Evolutionary conservation across 495 filamentous ascomycete genomes (phyloP).

Genomic region (Penicillium cataractarum): DNA sequence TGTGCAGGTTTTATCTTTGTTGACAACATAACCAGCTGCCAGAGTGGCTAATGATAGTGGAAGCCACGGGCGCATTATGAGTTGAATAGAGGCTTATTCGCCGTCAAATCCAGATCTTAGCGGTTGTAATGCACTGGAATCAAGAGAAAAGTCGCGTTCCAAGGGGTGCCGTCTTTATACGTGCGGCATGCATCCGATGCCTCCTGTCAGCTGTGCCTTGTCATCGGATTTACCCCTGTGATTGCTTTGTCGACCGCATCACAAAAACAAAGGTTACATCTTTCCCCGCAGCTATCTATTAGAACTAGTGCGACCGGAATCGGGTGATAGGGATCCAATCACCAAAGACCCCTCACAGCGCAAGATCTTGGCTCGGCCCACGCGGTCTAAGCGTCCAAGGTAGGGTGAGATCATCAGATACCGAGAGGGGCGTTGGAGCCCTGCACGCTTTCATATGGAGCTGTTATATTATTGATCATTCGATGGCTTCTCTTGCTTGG

Average conservation of each 20-base stretch:
- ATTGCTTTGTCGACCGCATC: slow-evolving; percentile 1
- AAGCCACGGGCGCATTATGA: slow-evolving; percentile 12
- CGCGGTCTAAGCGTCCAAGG: slow-evolving; percentile 6
- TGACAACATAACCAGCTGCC: slow-evolving; percentile 17
- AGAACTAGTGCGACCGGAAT: not conserved
- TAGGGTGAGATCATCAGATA: not conserved
- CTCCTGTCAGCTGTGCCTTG: not conserved
- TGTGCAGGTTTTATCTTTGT: slow-evolving; percentile 16
- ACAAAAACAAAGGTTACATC: slow-evolving; percentile 3
- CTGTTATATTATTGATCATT: not conserved
- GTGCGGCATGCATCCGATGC: not conserved
- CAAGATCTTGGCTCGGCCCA: slow-evolving; percentile 7
- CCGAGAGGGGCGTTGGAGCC: not conserved
- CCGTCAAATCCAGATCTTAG: not conserved
- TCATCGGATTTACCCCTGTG: slow-evolving; percentile 5
- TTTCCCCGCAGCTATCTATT: slow-evolving; percentile 13
- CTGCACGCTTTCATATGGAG: not conserved
- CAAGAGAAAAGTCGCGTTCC: not conserved
- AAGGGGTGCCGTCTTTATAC: slow-evolving; percentile 5
- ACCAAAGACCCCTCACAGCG: slow-evolving; percentile 3
- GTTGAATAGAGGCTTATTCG: not conserved
- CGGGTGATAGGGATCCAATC: slow-evolving; percentile 19
- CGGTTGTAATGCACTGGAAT: not conserved
- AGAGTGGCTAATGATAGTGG: slow-evolving; percentile 14
- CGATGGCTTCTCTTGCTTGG: not conserved